These are phyloP conservation scores for Thelonectria discophora DNA, from an alignment of 2,329 filamentous ascomycete genomes.

Conservation along the genomic window DNA sequence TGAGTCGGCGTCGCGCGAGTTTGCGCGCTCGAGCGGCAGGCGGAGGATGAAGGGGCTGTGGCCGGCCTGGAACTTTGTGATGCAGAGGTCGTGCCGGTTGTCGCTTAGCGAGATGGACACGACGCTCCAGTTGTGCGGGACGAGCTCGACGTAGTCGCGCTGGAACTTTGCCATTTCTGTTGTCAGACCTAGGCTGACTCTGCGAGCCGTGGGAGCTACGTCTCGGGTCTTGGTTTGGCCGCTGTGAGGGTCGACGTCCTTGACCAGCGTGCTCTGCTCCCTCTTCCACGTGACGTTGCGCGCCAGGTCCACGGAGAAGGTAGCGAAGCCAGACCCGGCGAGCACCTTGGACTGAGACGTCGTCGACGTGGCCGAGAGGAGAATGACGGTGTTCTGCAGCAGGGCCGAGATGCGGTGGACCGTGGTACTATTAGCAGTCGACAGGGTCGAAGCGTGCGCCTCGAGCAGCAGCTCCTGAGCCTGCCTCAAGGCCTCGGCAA, in stretches of 20 bases:
- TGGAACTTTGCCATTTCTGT: slow-evolving; percentile 73
- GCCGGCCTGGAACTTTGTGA: slow-evolving; percentile 82
- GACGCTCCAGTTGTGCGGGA: slow-evolving; percentile 84
- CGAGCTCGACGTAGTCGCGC: slow-evolving; percentile 82
- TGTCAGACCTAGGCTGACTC: slow-evolving; percentile 56
- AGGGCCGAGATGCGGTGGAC: slow-evolving; percentile 71
- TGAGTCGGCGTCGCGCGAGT: slow-evolving; percentile 77
- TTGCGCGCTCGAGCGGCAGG: slow-evolving; percentile 84
- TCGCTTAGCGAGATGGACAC: slow-evolving; percentile 88
- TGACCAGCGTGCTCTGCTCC: slow-evolving; percentile 67
- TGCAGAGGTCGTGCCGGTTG: slow-evolving; percentile 82
- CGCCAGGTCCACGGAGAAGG: slow-evolving; percentile 73
- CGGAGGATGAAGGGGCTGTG: slow-evolving; percentile 86
- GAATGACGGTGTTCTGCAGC: slow-evolving; percentile 70
- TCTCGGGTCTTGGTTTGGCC: slow-evolving; percentile 13
- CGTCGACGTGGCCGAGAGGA: slow-evolving; percentile 69
- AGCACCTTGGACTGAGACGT: slow-evolving; percentile 56
- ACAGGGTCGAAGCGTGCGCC: slow-evolving; percentile 66
- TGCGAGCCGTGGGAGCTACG: slow-evolving; percentile 41
- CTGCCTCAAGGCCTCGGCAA: slow-evolving; percentile 68
- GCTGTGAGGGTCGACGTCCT: slow-evolving; percentile 21
- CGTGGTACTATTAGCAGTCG: slow-evolving; percentile 64
- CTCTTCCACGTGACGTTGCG: slow-evolving; percentile 74
- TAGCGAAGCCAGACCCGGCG: slow-evolving; percentile 65
- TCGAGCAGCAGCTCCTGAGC: slow-evolving; percentile 73